Conservation (phyloP, 2,329 filamentous ascomycete species). For the Paecilomyces niveus region DNA sequence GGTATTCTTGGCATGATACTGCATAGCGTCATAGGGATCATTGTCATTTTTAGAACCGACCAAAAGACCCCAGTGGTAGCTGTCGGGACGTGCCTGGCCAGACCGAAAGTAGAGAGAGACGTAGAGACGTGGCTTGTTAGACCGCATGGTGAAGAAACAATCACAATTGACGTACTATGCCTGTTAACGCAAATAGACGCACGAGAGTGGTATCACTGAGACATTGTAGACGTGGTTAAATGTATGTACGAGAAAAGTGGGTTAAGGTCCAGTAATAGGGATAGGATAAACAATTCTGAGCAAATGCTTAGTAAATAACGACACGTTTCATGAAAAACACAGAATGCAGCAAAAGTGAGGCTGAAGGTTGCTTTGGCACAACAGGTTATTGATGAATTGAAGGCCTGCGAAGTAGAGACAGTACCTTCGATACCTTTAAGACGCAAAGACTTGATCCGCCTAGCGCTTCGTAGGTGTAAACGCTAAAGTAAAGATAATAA, state of each 20-base stretch:
- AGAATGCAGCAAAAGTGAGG: background rate
- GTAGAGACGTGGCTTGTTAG: background rate
- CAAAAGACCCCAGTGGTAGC: conserved; percentile 1
- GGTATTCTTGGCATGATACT: conserved; percentile 1
- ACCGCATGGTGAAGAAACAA: background rate
- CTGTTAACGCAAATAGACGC: background rate
- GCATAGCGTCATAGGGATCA: background rate
- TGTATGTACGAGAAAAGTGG: background rate
- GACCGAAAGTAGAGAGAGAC: conserved; percentile 1
- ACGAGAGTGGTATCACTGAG: background rate
- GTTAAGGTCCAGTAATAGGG: background rate
- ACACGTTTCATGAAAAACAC: background rate
- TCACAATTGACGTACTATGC: background rate
- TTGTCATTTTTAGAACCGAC: background rate
- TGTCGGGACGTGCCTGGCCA: background rate
- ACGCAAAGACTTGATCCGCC: too few species aligned
- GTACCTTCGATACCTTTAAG: too few species aligned
- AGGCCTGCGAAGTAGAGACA: background rate
- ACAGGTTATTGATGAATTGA: background rate
- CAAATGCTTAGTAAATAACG: background rate
- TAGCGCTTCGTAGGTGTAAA: too few species aligned
- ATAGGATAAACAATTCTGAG: background rate
- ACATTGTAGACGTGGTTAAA: background rate
- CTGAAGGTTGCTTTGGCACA: background rate
- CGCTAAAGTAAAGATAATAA: too few species aligned